phyloP scores from a whole-genome alignment of 495 filamentous ascomycete species.

The Hypoxylon trugodes region DNA sequence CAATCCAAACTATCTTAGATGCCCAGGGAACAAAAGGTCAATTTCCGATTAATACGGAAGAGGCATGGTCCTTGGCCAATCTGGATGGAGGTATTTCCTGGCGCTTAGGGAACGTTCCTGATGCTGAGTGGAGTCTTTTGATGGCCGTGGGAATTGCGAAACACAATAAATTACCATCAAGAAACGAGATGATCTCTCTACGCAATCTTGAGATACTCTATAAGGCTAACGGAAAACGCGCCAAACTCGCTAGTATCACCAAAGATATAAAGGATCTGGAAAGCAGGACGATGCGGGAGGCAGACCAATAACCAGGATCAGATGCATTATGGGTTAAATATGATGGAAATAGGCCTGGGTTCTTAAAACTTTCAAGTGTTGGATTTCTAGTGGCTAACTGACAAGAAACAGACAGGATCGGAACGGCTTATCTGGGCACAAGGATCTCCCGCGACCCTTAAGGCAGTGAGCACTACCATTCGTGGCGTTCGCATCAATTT shows the following conservation, averaged over 20 bases:
- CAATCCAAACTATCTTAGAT: conserved; percentile 10
- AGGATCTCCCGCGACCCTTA: conserved; percentile 80
- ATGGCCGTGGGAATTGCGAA: neutral
- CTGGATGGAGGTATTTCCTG: neutral
- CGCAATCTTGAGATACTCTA: conserved; percentile 4
- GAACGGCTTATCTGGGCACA: conserved; percentile 92
- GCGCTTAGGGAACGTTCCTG: neutral
- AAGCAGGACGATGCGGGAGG: neutral
- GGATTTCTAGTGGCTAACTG: neutral
- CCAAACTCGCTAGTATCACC: neutral
- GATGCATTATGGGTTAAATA: neutral
- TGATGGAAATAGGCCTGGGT: neutral
- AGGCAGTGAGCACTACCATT: conserved; percentile 82
- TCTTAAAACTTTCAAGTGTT: neutral
- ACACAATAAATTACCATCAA: neutral
- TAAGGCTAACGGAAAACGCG: neutral
- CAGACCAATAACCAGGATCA: neutral
- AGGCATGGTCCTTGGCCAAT: conserved; percentile 11
- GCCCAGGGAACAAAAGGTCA: neutral
- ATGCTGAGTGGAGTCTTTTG: conserved; percentile 3
- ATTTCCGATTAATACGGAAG: conserved; percentile 3
- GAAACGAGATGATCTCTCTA: conserved; percentile 9
- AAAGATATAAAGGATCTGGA: neutral
- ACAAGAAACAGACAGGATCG: conserved; percentile 67
- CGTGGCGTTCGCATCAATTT: conserved; percentile 78